Conservation (phyloP, 2,329 filamentous ascomycete species). For the Grosmannia serpens region DNA sequence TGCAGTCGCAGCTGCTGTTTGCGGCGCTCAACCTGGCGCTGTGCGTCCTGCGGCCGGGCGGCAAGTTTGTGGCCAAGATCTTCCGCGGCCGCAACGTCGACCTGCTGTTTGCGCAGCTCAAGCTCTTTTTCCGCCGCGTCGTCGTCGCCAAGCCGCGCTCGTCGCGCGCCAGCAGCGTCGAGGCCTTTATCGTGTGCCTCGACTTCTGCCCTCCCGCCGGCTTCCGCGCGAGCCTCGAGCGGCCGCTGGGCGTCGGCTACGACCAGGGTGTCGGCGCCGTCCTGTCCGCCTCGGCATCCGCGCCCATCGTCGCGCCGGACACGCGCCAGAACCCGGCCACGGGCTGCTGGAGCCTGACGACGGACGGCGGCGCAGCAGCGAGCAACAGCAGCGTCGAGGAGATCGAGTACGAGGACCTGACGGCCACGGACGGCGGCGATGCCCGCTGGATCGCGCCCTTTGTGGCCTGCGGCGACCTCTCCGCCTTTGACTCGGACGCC, state of each 20-base stretch:
- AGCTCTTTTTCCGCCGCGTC: constrained; percentile 78
- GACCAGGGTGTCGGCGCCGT: not conserved
- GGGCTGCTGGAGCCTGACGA: constrained; percentile 27
- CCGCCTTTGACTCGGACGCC: constrained; percentile 89
- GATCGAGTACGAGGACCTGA: constrained; percentile 37
- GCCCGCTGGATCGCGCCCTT: constrained; percentile 86
- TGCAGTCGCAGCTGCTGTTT: constrained; percentile 90
- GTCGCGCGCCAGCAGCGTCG: constrained; percentile 89
- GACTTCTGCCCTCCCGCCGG: constrained; percentile 72
- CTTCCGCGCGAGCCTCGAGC: constrained; percentile 64
- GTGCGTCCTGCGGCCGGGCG: constrained; percentile 75
- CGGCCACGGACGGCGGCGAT: constrained; percentile 1
- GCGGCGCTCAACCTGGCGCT: constrained; percentile 87
- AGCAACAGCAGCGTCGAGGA: not conserved
- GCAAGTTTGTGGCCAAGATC: constrained; percentile 96
- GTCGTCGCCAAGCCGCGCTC: constrained; percentile 88
- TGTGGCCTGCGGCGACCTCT: constrained; percentile 92
- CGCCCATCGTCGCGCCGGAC: constrained; percentile 23
- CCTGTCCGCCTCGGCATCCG: not conserved
- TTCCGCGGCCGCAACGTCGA: constrained; percentile 95
- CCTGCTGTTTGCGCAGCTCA: constrained; percentile 84
- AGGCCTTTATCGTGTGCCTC: constrained; percentile 92
- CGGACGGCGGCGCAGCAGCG: not conserved
- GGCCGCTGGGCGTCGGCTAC: constrained; percentile 57
- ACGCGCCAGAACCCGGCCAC: constrained; percentile 33